Evolutionary conservation across 164 flowering plant genomes (phyloP).

Genomic region (Protea cynaroides): DNA sequence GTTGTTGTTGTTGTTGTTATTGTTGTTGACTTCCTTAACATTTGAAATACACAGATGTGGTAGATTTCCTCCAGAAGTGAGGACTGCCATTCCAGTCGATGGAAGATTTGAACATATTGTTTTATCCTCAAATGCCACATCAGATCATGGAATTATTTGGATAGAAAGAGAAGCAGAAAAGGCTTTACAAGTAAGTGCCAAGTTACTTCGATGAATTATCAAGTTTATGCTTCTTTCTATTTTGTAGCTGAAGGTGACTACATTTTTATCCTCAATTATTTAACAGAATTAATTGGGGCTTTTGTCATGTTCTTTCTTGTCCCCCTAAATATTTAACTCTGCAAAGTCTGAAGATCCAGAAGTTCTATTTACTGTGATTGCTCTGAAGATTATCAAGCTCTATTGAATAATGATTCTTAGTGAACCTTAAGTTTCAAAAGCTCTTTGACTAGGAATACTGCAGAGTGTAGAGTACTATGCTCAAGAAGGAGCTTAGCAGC

Average conservation of each 20-base stretch:
- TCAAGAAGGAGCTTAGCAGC: no score
- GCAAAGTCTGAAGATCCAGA: no score
- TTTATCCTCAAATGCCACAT: slow-evolving; percentile 79
- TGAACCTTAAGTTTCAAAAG: no score
- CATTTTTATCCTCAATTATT: not conserved
- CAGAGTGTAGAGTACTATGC: no score
- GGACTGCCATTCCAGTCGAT: slow-evolving; percentile 95
- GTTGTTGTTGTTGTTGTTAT: not conserved
- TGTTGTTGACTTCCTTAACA: slow-evolving; percentile 1
- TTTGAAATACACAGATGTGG: slow-evolving; percentile 62
- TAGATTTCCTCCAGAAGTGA: slow-evolving; percentile 94
- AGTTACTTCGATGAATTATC: not conserved
- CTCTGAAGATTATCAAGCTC: no score
- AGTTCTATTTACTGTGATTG: no score
- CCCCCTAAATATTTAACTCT: no score
- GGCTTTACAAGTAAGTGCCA: slow-evolving; percentile 61
- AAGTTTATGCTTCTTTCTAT: not conserved
- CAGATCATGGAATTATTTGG: slow-evolving; percentile 93
- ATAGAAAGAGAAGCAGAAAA: slow-evolving; percentile 80
- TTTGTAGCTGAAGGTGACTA: not conserved
- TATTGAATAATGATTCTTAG: no score
- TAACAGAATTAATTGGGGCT: no score
- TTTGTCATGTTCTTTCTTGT: no score
- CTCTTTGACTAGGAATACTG: no score
- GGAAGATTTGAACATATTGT: slow-evolving; percentile 96